Evolutionary conservation across 768 basidiomycete genomes (phyloP).

Genomic region (Agaricus subrufescens): DNA sequence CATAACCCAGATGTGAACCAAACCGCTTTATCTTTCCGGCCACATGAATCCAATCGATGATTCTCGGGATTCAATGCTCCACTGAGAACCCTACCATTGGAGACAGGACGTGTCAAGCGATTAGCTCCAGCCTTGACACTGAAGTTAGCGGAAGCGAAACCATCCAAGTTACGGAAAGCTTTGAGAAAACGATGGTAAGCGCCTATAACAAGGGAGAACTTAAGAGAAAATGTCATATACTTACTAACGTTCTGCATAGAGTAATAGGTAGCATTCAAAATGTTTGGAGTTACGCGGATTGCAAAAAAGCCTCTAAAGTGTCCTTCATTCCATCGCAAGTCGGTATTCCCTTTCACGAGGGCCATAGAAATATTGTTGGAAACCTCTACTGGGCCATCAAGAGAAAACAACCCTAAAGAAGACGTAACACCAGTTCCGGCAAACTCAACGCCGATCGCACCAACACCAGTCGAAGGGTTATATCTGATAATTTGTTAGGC

Average conservation of each 20-base stretch:
- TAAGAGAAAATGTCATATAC: constrained; percentile 13
- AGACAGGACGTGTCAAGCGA: constrained; percentile 43
- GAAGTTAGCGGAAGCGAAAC: constrained; percentile 39
- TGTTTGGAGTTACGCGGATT: constrained; percentile 39
- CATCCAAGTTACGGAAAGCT: constrained; percentile 40
- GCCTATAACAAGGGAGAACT: not conserved
- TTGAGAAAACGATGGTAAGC: not conserved
- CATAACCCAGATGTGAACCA: no score
- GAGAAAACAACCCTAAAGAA: constrained; percentile 36
- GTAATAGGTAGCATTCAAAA: constrained; percentile 47
- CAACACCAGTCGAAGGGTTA: constrained; percentile 40
- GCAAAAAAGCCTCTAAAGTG: constrained; percentile 59
- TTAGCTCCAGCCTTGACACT: constrained; percentile 39
- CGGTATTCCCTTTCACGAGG: constrained; percentile 36
- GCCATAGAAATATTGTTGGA: constrained; percentile 31
- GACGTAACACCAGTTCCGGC: constrained; percentile 59
- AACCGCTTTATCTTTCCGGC: no score
- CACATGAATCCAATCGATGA: no score
- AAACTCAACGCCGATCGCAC: constrained; percentile 56
- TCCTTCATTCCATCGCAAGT: constrained; percentile 59
- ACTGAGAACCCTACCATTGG: constrained; percentile 38
- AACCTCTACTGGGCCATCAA: constrained; percentile 27
- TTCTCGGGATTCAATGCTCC: constrained; percentile 32
- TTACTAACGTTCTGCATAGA: constrained; percentile 45
- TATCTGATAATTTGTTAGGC: constrained; percentile 26